Evolutionary conservation across 768 basidiomycete species (phyloP).

Genomic region (Tylopilus plumbeoviolaceoides): DNA sequence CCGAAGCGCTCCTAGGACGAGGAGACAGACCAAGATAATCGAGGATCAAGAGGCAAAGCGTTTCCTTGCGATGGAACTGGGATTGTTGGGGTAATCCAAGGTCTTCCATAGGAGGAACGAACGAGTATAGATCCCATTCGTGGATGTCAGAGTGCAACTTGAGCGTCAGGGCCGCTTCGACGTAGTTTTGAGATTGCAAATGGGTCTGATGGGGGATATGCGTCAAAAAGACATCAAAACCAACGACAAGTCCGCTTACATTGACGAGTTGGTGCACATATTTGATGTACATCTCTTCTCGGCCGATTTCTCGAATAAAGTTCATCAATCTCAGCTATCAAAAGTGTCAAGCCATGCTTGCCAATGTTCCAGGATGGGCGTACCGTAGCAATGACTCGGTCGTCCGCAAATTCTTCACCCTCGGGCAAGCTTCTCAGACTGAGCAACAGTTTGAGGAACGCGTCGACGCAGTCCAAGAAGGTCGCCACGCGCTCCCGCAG

Average conservation of each 20-base stretch:
- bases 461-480: slow-evolving; percentile 87
- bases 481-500: slow-evolving; percentile 71
- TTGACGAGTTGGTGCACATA: slow-evolving; percentile 94
- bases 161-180: slow-evolving; percentile 89
- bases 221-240: not conserved
- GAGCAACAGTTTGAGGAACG: slow-evolving; percentile 87
- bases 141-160: slow-evolving; percentile 93
- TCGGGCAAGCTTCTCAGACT: slow-evolving; percentile 87
- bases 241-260: slow-evolving; percentile 39
- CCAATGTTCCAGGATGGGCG: slow-evolving; percentile 9
- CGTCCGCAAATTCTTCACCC: slow-evolving; percentile 91
- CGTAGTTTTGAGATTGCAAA: slow-evolving; percentile 83
- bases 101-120: slow-evolving; percentile 85
- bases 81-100: slow-evolving; percentile 88
- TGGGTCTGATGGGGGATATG: slow-evolving; percentile 58
- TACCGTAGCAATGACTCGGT: slow-evolving; percentile 89
- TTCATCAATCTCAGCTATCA: slow-evolving; percentile 82
- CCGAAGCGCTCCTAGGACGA: not conserved
- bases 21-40: slow-evolving; percentile 74
- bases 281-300: slow-evolving; percentile 93
- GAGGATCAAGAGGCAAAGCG: slow-evolving; percentile 84
- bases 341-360: slow-evolving; percentile 6
- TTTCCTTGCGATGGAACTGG: slow-evolving; percentile 92
- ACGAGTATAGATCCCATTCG: slow-evolving; percentile 80
- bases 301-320: slow-evolving; percentile 86